A percentile compares a stretch with the other conserved stretches of the same genome.
phyloP scores from a whole-genome alignment of 768 basidiomycete genomes.

The Amanita inopinata region DNA sequence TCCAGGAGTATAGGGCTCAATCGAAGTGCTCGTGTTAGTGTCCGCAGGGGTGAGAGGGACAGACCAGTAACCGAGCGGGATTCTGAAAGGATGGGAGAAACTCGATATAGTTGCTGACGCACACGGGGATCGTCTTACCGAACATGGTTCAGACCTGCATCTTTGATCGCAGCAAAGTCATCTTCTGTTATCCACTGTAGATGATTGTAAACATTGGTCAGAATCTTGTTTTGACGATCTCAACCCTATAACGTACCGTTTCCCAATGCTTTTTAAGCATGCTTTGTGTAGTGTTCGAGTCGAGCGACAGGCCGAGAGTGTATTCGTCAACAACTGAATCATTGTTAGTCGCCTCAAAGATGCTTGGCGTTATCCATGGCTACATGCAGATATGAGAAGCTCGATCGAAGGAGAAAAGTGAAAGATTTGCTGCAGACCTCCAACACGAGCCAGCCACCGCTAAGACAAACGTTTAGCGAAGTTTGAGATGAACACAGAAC shows the following conservation, averaged over 20 bases:
- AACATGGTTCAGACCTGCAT: slow-evolving; percentile 64
- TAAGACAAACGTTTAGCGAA: slow-evolving; percentile 14
- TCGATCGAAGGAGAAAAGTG: neutral
- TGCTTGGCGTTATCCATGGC: slow-evolving; percentile 76
- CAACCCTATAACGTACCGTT: slow-evolving; percentile 28
- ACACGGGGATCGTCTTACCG: slow-evolving; percentile 30
- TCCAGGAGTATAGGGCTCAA: slow-evolving; percentile 47
- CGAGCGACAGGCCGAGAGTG: slow-evolving; percentile 47
- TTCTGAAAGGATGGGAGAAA: slow-evolving; percentile 26
- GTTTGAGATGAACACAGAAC: neutral
- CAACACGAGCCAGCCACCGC: slow-evolving; percentile 57
- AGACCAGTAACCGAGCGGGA: slow-evolving; percentile 74
- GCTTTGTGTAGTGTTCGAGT: slow-evolving; percentile 29
- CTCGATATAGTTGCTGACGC: neutral
- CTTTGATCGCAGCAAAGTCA: slow-evolving; percentile 55
- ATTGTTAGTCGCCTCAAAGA: slow-evolving; percentile 56
- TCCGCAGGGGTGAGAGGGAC: slow-evolving; percentile 51
- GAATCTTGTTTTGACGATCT: neutral
- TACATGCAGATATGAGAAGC: slow-evolving; percentile 15
- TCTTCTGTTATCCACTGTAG: slow-evolving; percentile 53
- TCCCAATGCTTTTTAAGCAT: slow-evolving; percentile 48
- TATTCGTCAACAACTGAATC: slow-evolving; percentile 49
- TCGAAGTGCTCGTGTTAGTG: slow-evolving; percentile 37
- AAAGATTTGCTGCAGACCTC: slow-evolving; percentile 36
- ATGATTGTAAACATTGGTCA: slow-evolving; percentile 3